Base-by-base conservation (phyloP, 768 basidiomycete species). In the Hygrophorus pudorinus region DNA sequence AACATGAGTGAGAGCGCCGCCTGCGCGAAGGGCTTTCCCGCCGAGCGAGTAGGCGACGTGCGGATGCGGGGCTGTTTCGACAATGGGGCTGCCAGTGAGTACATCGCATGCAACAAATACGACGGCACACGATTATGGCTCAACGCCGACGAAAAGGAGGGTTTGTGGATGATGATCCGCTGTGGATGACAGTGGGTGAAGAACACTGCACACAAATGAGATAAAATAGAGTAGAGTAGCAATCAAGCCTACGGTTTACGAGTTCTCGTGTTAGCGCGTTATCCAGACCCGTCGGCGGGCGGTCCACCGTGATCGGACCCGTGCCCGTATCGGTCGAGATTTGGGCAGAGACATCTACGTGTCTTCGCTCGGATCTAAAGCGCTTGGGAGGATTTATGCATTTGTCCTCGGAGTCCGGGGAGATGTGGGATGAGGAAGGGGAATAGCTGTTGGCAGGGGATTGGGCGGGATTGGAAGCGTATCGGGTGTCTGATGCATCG, bases 141-240 rank as follows among this genome's bases (percentile, higher is more conserved):
- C 6, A 90, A 73, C 27, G 74, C 69, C 1, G 77, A 69, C 17
- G 79, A 68, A 53, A 90, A 90, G 6, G 80, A 78, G 16, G 87
- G 81, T 42, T 84, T 84, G 61, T 90, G 87, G 37, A 90, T 74
- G 48, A 88, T 70, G 52, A 79, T 71, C 30, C 81, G 76, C 48
- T 79, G 76, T 17, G 86, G 86, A 55, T 88, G 83, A 51, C 81
- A 81, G 58, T 84, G 83, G 18, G 86, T 72, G 59, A 89, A 88
- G 60, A 88, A 88, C 8, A 88, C 85, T 88, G 53, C 32, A 39
- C 37, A 54, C 9, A 41, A 38, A 34, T 49, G 44, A 38, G 43
- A 42, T 49, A 48, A 45, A 34, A 30, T 27, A 36, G 42, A 27
- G 28, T 44, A 44, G 42, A 38, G 36, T 40, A 31, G 46, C 33